Evolutionary conservation across 257 asterid species (phyloP), one percentile per base, ranked within the genome.

Genomic region (Vinca minor): DNA sequence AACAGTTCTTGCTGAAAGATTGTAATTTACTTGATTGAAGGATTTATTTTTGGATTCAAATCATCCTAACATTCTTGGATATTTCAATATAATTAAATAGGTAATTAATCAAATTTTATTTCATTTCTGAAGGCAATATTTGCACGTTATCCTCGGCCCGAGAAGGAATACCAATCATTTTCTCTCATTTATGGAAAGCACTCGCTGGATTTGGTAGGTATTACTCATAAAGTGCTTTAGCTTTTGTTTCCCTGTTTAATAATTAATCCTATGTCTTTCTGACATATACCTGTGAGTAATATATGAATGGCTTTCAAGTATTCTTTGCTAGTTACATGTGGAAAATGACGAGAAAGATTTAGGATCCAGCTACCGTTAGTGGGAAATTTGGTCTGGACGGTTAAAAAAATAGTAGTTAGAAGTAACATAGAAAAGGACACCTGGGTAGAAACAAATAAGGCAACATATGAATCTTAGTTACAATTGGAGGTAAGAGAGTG

Each of bases 91-190:
- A 54, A 15, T 54, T 54, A 2, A 15, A 54, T 29, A 54, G 60
- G 60, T 54, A 15, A 42, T 56, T 31, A 41, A 31, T 56, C 15
- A 36, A 3, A 7, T 31, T 56, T n/a, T n/a, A n/a, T n/a, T 28
- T 55, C 60, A 14, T 15, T 28, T 36, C 59, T 71, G 74, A 79
- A 79, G 91, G 82, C 77, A 59, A 58, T 63, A 66, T 87, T 87
- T 78, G 87, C 76, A 76, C 81, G 90, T 59, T 78, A 74, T 78
- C 90, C 93, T 63, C 89, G 80, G 50, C 93, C 95, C 57, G 93
- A 87, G 74, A 87, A 83, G 77, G 95, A 87, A 65, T 85, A 87
- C 65, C 95, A 85, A 65, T 85, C 95, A 57, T 87, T 87, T 76
- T 85, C 95, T 77, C 88, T 87, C 66, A 69, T 83, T 72, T 73